These are phyloP conservation scores for Neocallimastix lanati DNA, from an alignment of 192 early-diverging fungal species.

Conservation along the genomic window DNA sequence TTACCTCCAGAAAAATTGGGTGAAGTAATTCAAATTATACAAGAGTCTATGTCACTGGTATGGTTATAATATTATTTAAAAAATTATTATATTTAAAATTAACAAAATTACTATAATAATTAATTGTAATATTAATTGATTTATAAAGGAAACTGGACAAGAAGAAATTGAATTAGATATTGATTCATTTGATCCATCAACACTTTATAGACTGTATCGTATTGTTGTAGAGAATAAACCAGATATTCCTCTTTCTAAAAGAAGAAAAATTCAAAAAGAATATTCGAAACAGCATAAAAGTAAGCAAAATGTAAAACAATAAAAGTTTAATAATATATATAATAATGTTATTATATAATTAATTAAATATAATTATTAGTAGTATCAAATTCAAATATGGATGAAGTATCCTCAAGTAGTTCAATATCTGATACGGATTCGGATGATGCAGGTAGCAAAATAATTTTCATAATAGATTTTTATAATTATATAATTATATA, in stretches of 20 bases:
- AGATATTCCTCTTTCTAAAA: slow-evolving; percentile 23
- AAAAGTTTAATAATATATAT: slow-evolving; percentile 4
- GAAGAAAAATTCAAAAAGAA: slow-evolving; percentile 26
- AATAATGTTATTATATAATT: slow-evolving; percentile 20
- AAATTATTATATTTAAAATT: too few relatives aligned
- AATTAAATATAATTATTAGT: too few relatives aligned
- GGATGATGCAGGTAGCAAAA: slow-evolving; percentile 73
- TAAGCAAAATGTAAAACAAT: not conserved
- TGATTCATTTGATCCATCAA: slow-evolving; percentile 64
- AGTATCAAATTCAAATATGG: slow-evolving; percentile 21
- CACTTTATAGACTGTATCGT: slow-evolving; percentile 67
- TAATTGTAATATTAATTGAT: too few relatives aligned
- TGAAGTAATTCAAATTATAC: slow-evolving; percentile 57
- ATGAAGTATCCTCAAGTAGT: slow-evolving; percentile 24
- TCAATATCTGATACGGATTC: slow-evolving; percentile 39
- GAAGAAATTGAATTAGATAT: slow-evolving; percentile 95
- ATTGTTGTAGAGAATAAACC: slow-evolving; percentile 44
- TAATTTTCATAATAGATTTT: too few relatives aligned
- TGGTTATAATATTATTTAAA: slow-evolving; percentile 3
- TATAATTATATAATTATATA: too few relatives aligned
- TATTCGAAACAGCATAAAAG: slow-evolving; percentile 17
- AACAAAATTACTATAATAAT: too few relatives aligned
- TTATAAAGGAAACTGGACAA: slow-evolving; percentile 24
- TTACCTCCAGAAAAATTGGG: slow-evolving; percentile 42
- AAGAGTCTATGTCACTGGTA: slow-evolving; percentile 35